Base-by-base conservation (phyloP, 78 protist genomes). In the Andalucia godoyi region DNA sequence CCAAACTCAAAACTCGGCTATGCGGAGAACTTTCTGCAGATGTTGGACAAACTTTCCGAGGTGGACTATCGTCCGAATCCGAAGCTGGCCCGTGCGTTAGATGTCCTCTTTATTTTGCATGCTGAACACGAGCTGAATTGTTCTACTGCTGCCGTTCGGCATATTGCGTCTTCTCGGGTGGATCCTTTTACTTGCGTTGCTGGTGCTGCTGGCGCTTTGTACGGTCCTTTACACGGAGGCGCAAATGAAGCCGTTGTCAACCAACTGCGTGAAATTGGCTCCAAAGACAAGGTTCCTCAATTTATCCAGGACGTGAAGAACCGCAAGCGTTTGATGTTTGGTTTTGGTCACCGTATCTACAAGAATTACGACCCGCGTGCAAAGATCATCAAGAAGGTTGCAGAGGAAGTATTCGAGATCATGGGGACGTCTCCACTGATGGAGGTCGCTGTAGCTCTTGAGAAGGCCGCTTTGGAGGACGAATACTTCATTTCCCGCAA, bases 211-310 rank as follows among this genome's bases (percentile, higher is more conserved):
- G 61, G 77, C 30, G 88, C 92, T 17, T 61, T 86, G 6, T 86
- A 75, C 57, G 92, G 92, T 2, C 92, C 92, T 38, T 57, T 57
- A 4, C 92, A 86, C 54, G 92, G 92, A 17, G 92, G 88, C 50
- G 82, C 88, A 15, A 70, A 64, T n/a, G 88, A 76, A 45, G 84
- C 86, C 4, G 87, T 86, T 29, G 54, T 86, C 21, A 70, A 39
- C 39, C 80, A 81, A 87, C 72, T 86, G 13, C 68, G 67, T 27
- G 63, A 51, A n/a, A 86, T 86, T 4, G 88, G 88, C 23, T 64
- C 58, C 65, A 70, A 70, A 52, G 84, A 77, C 15, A 49, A 57
- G 36, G 39, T 83, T 41, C 64, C 69, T 1, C 51, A 32, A 32
- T 77, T 67, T 49, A 27, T 83, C 38, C 54, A 49, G 25, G 66